phyloP scores from a whole-genome alignment of 805 yeast species.

The Sugiyamaella smithiae region DNA sequence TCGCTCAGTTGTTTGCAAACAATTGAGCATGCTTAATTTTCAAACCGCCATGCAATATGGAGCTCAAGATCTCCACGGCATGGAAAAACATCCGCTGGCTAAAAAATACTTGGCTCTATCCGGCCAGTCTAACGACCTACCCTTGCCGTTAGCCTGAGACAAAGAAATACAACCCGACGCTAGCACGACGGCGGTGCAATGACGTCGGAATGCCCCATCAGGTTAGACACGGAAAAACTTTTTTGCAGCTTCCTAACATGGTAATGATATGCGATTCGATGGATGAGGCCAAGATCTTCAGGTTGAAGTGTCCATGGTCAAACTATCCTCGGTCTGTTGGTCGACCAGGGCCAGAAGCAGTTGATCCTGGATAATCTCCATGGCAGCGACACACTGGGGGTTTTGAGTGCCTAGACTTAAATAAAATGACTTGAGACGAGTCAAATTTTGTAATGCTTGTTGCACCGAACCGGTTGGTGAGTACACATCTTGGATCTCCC shows the following conservation, averaged over 20 bases:
- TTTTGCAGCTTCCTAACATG: background rate
- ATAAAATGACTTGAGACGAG: background rate
- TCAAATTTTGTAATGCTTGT: background rate
- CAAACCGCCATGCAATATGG: too few relatives aligned
- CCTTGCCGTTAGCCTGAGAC: too few relatives aligned
- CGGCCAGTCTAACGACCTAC: too few relatives aligned
- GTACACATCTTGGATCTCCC: background rate
- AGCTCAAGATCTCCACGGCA: too few relatives aligned
- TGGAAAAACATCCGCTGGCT: too few relatives aligned
- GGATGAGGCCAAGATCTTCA: background rate
- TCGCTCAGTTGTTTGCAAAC: too few relatives aligned
- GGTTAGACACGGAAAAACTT: conserved; percentile 4
- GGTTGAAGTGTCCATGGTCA: background rate
- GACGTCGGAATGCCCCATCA: conserved; percentile 4
- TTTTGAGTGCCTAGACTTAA: background rate
- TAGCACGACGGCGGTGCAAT: too few relatives aligned
- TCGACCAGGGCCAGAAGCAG: background rate
- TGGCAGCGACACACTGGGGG: conserved; percentile 2
- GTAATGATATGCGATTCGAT: background rate
- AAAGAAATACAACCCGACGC: too few relatives aligned
- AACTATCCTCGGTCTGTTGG: background rate
- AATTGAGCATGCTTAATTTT: too few relatives aligned
- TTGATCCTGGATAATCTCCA: conserved; percentile 5
- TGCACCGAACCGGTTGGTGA: background rate
- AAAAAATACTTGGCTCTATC: too few relatives aligned